Base-by-base conservation (phyloP, 495 filamentous ascomycete species). In the Lasiosphaeria hispida region DNA sequence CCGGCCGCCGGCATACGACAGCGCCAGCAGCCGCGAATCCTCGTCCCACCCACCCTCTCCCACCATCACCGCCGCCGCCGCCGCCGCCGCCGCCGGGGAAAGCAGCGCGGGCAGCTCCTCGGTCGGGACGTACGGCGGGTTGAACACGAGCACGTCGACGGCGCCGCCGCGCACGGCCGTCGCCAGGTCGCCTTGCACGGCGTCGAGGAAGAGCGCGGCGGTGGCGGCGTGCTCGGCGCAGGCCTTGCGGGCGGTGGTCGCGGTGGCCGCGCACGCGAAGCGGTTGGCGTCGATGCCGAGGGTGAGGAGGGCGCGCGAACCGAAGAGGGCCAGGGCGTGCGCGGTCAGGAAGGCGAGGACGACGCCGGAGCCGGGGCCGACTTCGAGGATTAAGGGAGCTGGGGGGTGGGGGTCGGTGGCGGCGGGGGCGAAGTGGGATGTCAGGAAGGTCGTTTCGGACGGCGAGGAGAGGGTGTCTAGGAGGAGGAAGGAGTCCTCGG, bases 111-210 rank as follows among this genome's bases (percentile, higher is more conserved):
- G 92, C 30, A 96, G 63, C n/a, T 83, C 81, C 13, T 82, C 74
- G 1, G 91, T 92, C 5, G 94, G 94, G 7, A 97, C 94, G 63
- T 98, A 98, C 0, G 94, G 94, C 36, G 94, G 94, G 68, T 98
- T 98, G 80, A 97, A 97, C 35, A 98, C 80, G 33, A 97, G 76
- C 18, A 98, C 81, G 67, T 97, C 94, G 0, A 96, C 83, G 37
- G 67, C 65, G 3, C 78, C 72, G 0, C 72, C 61, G 1, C 80
- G 75, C 6, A 96, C 55, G 2, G 86, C 72, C 10, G 78, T 67
- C 8, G 76, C 72, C 0, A 98, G 78, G 63, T 96, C 87, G 4
- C 80, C 85, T 14, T 80, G 83, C 9, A 89, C 43, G 14, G 85
- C 78, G 17, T 82, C 83, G 1, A 91, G 75, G 61, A 86, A 86